Base-by-base conservation (phyloP, 805 yeast genomes). In the Torulaspora quercuum region DNA sequence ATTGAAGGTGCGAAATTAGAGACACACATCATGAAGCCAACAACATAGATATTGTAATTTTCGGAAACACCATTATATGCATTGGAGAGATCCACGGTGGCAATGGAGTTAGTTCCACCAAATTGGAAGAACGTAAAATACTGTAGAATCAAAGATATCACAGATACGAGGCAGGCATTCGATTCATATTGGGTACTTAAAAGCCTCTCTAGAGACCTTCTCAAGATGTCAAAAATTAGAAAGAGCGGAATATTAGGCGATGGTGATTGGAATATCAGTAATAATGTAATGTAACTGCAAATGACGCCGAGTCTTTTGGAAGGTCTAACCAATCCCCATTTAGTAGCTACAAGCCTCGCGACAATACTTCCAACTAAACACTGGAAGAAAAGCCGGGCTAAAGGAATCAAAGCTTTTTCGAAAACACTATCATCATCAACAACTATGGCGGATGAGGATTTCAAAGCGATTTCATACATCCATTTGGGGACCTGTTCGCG, bases 71-170 rank as follows among this genome's bases (percentile, higher is more conserved):
- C 98, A 55, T 90, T 90, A 60, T 92, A 92, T 0, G 96, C 89
- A 56, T 90, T 89, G 0, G 95, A 77, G 15, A 92, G 69, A 52
- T 90, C 97, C 14, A 92, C 79, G 0, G 97, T 82, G 0, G 97
- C 90, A 48, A 92, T 70, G 25, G 95, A 86, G 54, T 92, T 92
- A 0, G 97, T 88, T 33, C 85, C 86, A 0, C 97, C 97, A 57
- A 82, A 70, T 13, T 85, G 84, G 64, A 85, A 92, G 56, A 90
- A 92, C 0, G 88, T 65, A 26, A 87, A 65, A 48, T 86, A 80
- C 55, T 87, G 94, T 32, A 87, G 46, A 14, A 82, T 57, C 3
- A 87, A 45, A 4, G 57, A 49, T 10, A 44, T 11, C 22, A 49
- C 25, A 1, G 54, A 31, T 6, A 40, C 32, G 10, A 48, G 12